phyloP scores from a whole-genome alignment of 1,284 basidiomycete species.

The Leccinum insigne region DNA sequence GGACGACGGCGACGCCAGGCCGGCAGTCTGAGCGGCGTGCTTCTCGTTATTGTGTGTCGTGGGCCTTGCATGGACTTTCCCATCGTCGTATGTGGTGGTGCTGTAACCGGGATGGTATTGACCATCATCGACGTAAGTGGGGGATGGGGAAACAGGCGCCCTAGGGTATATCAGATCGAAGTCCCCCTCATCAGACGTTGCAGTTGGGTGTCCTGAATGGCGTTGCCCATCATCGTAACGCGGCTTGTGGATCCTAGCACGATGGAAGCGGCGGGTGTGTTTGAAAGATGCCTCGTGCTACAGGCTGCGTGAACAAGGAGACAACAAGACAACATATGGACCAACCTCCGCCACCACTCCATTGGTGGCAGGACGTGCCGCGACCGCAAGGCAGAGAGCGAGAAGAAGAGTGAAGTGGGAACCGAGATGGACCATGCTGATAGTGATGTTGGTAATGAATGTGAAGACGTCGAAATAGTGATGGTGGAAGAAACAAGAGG shows the following conservation, averaged over 20 bases:
- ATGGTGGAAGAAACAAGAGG: slow-evolving; percentile 12
- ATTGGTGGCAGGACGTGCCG: slow-evolving; percentile 23
- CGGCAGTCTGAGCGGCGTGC: slow-evolving; percentile 4
- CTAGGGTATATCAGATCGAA: slow-evolving; percentile 1
- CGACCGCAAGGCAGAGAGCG: slow-evolving; percentile 27
- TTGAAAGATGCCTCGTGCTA: slow-evolving; percentile 11
- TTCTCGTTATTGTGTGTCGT: slow-evolving; percentile 17
- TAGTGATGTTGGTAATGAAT: slow-evolving; percentile 31
- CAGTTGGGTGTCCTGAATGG: slow-evolving; percentile 21
- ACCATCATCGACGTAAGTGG: slow-evolving; percentile 14
- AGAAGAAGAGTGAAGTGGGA: slow-evolving; percentile 32
- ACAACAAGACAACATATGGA: background rate
- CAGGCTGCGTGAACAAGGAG: slow-evolving; percentile 9
- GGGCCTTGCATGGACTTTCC: slow-evolving; percentile 17
- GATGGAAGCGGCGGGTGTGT: slow-evolving; percentile 19
- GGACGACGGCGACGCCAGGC: background rate
- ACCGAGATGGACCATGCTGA: slow-evolving; percentile 30
- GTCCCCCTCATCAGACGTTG: slow-evolving; percentile 14
- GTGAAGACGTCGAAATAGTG: slow-evolving; percentile 23
- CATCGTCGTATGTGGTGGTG: slow-evolving; percentile 20
- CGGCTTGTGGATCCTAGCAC: slow-evolving; percentile 6
- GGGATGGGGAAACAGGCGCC: background rate
- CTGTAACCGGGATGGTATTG: slow-evolving; percentile 21
- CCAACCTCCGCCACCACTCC: slow-evolving; percentile 16
- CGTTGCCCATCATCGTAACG: slow-evolving; percentile 24